Base-by-base conservation (phyloP, 2,329 filamentous ascomycete species). In the Davidsoniella eucalypti region DNA sequence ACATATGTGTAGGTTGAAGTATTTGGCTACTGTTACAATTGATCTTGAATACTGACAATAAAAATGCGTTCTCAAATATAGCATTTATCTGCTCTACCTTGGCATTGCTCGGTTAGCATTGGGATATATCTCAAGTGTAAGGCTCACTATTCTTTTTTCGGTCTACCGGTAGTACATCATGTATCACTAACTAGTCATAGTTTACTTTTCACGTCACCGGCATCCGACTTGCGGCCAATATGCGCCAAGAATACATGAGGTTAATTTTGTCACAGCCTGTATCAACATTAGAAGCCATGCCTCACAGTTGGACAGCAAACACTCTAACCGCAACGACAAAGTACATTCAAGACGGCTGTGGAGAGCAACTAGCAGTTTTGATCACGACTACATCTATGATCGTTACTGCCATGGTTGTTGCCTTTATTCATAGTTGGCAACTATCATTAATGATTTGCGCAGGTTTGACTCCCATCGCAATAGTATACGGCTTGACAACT, bases 301-400 rank as follows among this genome's bases (percentile, higher is more conserved):
- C 71, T 1, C 60, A 69, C 0, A 72, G 72, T 14, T 66, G 67
- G 14, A 69, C 72, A n/a, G 67, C 69, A 0, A 69, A 68, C 39
- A 67, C 70, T 1, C 72, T 76, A 55, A 75, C 71, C 0, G 67
- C 67, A 0, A 68, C 69, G 0, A 67, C 71, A 29, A 75, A 75
- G 54, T 68, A 67, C 0, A 65, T 76, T 9, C 73, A 76, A 51
- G 62, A 71, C 23, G 72, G 70, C 16, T 68, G 75, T n/a, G 74
- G 71, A 0, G 71, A 75, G 55, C 69, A 70, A 49, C 60, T 76
- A 4, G 64, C 64, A 1, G 60, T 60, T 2, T 59, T 72, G 1
- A 61, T 71, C 26, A 64, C 69, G 47, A 65, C 62, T 2, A 47
- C 66, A 2, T 59, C 68, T 2, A 57, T 69, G 1, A 57, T 71